A percentile compares a stretch with the other conserved stretches of the same genome.
These are phyloP conservation scores for Stygiomarasmius scandens DNA, from an alignment of 1,284 basidiomycete genomes.

Conservation along the genomic window DNA sequence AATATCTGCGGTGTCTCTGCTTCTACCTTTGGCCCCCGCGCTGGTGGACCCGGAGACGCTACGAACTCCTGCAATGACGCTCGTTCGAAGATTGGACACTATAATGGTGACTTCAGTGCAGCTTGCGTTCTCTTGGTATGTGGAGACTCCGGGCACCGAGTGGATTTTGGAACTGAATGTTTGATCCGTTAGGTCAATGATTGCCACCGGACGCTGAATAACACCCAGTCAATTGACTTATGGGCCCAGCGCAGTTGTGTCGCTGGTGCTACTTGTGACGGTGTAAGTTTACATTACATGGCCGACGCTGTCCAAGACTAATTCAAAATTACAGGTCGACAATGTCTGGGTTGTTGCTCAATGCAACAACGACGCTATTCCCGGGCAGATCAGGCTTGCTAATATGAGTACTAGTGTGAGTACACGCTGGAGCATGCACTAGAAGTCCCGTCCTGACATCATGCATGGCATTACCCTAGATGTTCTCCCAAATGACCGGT, in stretches of 20 bases:
- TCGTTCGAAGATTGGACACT: neutral
- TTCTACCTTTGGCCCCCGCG: neutral
- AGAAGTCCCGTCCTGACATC: neutral
- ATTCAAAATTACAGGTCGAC: neutral
- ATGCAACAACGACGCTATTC: neutral
- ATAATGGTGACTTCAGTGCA: slow-evolving; percentile 3
- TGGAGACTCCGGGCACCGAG: neutral
- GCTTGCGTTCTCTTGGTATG: slow-evolving; percentile 3
- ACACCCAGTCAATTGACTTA: neutral
- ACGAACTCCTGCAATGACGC: neutral
- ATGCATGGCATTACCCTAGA: neutral
- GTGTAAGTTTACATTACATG: neutral
- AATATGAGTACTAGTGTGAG: neutral
- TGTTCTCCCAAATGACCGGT: neutral
- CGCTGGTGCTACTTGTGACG: slow-evolving; percentile 2
- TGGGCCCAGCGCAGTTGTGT: slow-evolving; percentile 1
- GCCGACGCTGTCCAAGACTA: neutral
- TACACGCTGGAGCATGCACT: neutral
- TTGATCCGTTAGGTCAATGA: slow-evolving; percentile 1
- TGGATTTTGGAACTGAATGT: neutral
- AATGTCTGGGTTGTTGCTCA: neutral
- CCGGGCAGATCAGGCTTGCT: neutral
- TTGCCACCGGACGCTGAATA: neutral
- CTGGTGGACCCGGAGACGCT: neutral
- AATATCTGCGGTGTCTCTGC: neutral